Base-by-base conservation (phyloP, 2,329 filamentous ascomycete species). In the Clonostachys sp. region DNA sequence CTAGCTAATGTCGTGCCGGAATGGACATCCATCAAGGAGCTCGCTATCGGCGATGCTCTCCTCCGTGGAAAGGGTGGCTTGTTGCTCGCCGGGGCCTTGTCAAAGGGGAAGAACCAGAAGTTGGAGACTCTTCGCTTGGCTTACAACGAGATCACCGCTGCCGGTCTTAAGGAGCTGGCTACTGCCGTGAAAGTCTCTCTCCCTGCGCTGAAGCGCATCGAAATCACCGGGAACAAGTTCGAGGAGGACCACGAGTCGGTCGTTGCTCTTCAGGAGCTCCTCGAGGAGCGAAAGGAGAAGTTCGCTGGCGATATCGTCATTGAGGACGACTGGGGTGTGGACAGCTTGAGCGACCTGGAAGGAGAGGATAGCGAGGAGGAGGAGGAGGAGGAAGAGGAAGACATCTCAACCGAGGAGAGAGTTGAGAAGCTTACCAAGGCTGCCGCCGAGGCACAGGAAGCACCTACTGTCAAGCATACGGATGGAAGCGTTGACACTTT, bases 161-260 rank as follows among this genome's bases (percentile, higher is more conserved):
- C 83, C 48, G 88, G 86, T 16, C 67, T 97, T 44, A 84, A 87
- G 61, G 79, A 77, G 4, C 75, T 99, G 46, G 79, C 85, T 4
- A 71, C 79, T 17, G 89, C 88, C 4, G 83, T 83, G 5, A 81
- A 82, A 57, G 72, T 78, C 9, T 75, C 77, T 3, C 77, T 99
- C 9, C 91, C 90, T 2, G 79, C 80, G 12, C 72, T 99, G 55
- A 87, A 86, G 70, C 85, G 91, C 58, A 81, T 99, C 44, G 94
- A 97, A 70, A 73, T 99, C 55, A 97, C 99, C 64, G 94, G 94
- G 45, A 99, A 99, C 74, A 94, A 90, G 63, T 96, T 99, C 58
- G 74, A 80, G 9, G 91, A 96, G 65, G 90, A 95, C 4, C 90
- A 97, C 57, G 74, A 80, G 42, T 81, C 81, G 30, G 77, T 96